Evolutionary conservation across 352 stramenopile species (phyloP).

Genomic region (Globisporangium cederbergense): DNA sequence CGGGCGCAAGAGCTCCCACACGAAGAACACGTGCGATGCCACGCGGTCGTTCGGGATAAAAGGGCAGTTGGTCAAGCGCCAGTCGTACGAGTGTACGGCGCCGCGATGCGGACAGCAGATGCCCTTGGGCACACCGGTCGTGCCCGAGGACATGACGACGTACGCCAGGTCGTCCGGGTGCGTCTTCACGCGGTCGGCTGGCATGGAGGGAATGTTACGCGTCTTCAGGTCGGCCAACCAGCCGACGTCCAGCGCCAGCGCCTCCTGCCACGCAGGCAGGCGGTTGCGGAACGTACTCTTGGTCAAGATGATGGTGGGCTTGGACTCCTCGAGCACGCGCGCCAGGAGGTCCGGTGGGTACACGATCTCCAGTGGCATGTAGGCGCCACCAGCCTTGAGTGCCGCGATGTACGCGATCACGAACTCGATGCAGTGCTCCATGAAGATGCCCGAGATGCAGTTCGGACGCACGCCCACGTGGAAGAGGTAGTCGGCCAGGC

Average conservation of each 20-base stretch:
- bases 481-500: conserved; percentile 64
- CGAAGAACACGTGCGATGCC: conserved; percentile 94
- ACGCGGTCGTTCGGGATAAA: conserved; percentile 77
- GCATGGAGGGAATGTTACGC: conserved; percentile 42
- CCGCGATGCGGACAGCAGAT: conserved; percentile 93
- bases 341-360: conserved; percentile 90
- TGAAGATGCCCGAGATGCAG: conserved; percentile 80
- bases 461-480: conserved; percentile 61
- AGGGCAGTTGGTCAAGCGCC: conserved; percentile 76
- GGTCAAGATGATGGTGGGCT: conserved; percentile 85
- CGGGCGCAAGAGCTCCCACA: conserved; percentile 91
- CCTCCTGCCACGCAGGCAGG: conserved; percentile 63
- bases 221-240: conserved; percentile 34
- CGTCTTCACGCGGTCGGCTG: conserved; percentile 46
- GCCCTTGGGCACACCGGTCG: conserved; percentile 90
- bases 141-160: conserved; percentile 92
- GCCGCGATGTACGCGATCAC: conserved; percentile 89
- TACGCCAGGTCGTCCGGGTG: conserved; percentile 89
- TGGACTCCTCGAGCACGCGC: conserved; percentile 86
- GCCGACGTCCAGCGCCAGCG: conserved; percentile 62
- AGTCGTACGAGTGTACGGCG: conserved; percentile 91
- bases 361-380: conserved; percentile 88
- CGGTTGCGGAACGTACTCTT: conserved; percentile 69
- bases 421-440: conserved; percentile 92
- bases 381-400: conserved; percentile 88